phyloP scores from a whole-genome alignment of 345 rosid genomes.

The Citrus glauca region DNA sequence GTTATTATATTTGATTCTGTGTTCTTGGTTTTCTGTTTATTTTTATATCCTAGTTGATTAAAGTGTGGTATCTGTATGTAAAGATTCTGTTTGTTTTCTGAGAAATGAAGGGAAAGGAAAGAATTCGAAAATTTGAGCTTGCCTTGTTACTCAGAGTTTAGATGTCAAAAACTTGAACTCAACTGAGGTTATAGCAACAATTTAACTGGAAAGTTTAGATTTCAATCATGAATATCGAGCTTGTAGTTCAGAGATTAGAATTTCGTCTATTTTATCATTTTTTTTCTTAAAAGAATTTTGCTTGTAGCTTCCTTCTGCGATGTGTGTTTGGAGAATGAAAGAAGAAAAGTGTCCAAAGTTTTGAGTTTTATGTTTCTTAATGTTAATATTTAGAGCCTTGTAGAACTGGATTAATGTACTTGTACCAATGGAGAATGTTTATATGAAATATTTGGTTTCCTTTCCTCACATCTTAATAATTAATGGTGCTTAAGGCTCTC shows the following conservation, averaged over 20 bases:
- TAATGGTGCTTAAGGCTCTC: not conserved
- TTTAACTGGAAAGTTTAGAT: not conserved
- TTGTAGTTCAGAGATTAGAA: not conserved
- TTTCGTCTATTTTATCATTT: no score
- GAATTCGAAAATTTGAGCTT: not conserved
- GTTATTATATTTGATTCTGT: not conserved
- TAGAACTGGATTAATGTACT: not conserved
- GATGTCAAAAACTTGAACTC: not conserved
- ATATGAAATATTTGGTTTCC: not conserved
- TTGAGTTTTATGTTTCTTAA: not conserved
- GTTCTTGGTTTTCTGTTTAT: not conserved
- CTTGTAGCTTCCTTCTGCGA: not conserved
- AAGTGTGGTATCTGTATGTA: not conserved
- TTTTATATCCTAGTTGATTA: not conserved
- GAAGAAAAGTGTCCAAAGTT: not conserved
- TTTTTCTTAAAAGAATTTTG: no score
- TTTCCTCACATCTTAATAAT: not conserved
- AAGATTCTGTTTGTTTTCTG: slow-evolving; percentile 2
- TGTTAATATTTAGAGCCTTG: not conserved
- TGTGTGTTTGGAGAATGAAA: not conserved
- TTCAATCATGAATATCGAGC: not conserved
- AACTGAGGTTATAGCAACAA: not conserved
- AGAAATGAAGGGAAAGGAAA: not conserved
- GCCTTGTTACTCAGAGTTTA: not conserved
- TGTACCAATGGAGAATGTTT: not conserved